Conservation (phyloP, 2,329 filamentous ascomycete species). For the Colletotrichum lini region DNA sequence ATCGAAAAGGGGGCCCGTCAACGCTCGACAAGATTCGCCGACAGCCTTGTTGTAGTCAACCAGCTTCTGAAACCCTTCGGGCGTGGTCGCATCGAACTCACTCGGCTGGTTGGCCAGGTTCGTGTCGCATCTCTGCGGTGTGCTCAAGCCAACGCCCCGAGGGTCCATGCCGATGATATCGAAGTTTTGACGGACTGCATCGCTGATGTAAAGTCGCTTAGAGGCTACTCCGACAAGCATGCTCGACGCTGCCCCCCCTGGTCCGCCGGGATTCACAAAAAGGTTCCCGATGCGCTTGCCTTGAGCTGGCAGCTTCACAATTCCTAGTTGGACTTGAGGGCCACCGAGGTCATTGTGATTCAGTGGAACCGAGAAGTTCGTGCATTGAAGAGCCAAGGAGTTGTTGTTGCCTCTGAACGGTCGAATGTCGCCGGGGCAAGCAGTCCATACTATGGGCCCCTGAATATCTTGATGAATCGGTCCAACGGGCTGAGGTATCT, state of each 20-base stretch:
- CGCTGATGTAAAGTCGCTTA: constrained; percentile 18
- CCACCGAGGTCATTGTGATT: constrained; percentile 2
- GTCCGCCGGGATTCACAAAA: constrained; percentile 37
- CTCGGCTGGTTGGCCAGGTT: constrained; percentile 27
- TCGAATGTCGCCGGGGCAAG: constrained; percentile 24
- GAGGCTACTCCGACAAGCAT: constrained; percentile 29
- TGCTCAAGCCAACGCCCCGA: constrained; percentile 24
- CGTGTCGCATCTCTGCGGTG: constrained; percentile 23
- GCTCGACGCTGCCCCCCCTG: constrained; percentile 32
- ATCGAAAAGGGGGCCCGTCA: constrained; percentile 26
- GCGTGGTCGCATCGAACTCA: constrained; percentile 35
- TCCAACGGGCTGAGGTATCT: constrained; percentile 22
- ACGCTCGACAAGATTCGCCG: constrained; percentile 30
- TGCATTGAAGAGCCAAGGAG: constrained; percentile 18
- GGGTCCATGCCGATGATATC: constrained; percentile 37
- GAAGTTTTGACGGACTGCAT: constrained; percentile 17
- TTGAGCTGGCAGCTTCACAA: constrained; percentile 27
- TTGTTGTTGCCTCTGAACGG: constrained; percentile 24
- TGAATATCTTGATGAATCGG: constrained; percentile 4
- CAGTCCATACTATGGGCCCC: constrained; percentile 2
- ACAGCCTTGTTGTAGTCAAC: constrained; percentile 34
- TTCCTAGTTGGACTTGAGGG: constrained; percentile 9
- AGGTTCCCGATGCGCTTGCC: constrained; percentile 30
- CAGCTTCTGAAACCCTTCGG: constrained; percentile 25
- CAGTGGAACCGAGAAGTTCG: constrained; percentile 33